Evolutionary conservation across 1,284 basidiomycete species (phyloP).

Genomic region (Apiotrichum gamsii): DNA sequence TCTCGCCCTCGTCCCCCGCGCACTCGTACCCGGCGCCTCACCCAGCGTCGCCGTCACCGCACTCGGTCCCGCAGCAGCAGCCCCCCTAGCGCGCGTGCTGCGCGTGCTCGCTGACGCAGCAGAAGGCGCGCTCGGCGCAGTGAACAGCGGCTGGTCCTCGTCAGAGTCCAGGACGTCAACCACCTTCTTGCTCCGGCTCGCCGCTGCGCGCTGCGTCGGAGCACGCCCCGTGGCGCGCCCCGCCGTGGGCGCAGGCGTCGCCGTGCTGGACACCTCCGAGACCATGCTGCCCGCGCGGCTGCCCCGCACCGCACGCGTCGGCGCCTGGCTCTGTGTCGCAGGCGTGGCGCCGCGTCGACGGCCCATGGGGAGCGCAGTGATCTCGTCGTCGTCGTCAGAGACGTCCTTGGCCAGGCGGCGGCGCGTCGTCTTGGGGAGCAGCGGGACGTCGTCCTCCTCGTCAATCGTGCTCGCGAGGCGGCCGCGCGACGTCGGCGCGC

Average conservation of each 20-base stretch:
- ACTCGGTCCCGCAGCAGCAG: background rate
- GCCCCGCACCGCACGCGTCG: conserved; percentile 6
- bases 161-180: conserved; percentile 26
- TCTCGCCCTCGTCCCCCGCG: background rate
- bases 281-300: conserved; percentile 26
- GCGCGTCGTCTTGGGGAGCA: conserved; percentile 22
- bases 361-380: background rate
- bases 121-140: background rate
- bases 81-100: background rate
- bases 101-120: too few relatives aligned
- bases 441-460: conserved; percentile 31
- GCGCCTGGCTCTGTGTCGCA: conserved; percentile 6
- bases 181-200: conserved; percentile 1
- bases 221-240: conserved; percentile 3
- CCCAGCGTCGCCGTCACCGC: conserved; percentile 1
- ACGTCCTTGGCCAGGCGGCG: too few relatives aligned
- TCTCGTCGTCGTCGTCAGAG: conserved; percentile 26
- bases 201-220: conserved; percentile 3
- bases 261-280: conserved; percentile 23
- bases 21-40: background rate
- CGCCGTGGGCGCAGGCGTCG: conserved; percentile 3
- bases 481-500: too few relatives aligned
- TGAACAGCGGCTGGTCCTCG: conserved; percentile 14
- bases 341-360: conserved; percentile 10
- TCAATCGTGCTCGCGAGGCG: too few relatives aligned